phyloP scores from a whole-genome alignment of 306 rosid species.

The Cucumis melo region DNA sequence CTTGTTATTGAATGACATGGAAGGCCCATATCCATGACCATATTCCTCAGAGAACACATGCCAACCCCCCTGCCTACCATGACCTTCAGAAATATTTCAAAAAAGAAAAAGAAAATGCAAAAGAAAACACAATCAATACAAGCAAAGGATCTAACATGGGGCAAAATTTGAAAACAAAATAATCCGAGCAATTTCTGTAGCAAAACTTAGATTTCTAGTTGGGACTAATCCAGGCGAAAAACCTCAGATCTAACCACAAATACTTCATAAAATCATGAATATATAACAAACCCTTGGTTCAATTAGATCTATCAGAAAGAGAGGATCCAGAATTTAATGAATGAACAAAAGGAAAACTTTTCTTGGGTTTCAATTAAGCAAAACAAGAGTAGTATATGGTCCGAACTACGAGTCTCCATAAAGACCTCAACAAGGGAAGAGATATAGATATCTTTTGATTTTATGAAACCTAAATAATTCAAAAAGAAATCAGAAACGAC shows the following conservation, averaged over 20 bases:
- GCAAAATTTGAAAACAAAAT: neutral
- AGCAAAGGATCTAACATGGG: neutral
- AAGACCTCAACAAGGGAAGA: neutral
- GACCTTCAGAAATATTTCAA: conserved; percentile 66
- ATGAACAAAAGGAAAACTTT: neutral
- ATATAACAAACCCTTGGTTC: neutral
- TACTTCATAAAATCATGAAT: neutral
- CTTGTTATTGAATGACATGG: conserved; percentile 59
- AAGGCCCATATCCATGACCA: conserved; percentile 55
- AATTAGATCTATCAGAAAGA: neutral
- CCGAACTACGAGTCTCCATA: neutral
- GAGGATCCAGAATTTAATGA: neutral
- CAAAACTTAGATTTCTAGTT: neutral
- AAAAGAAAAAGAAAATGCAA: conserved; percentile 26
- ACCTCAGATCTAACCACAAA: neutral
- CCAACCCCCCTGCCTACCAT: conserved; percentile 95
- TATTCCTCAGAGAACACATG: conserved; percentile 69
- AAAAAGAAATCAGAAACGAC: neutral
- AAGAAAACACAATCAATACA: conserved; percentile 18
- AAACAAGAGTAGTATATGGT: neutral
- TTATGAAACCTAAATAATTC: neutral
- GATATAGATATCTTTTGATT: neutral
- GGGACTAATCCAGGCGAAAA: neutral
- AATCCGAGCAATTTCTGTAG: neutral
- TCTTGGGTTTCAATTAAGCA: neutral